phyloP scores from a whole-genome alignment of 306 rosid species.

The Calophaca sinica region DNA sequence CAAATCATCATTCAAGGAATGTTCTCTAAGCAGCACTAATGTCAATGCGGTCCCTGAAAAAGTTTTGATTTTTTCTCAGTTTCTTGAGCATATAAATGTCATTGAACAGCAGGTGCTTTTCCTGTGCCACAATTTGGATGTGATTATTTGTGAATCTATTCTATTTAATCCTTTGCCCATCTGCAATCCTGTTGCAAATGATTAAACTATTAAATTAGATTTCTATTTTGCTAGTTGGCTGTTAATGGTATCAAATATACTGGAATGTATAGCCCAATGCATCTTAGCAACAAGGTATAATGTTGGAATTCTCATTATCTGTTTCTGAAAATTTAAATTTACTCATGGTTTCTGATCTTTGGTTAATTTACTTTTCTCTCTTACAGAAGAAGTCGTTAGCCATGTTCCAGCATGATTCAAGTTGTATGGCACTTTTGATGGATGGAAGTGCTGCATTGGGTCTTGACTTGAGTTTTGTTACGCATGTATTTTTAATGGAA shows the following conservation, averaged over 20 bases:
- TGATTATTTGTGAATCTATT: constrained; percentile 35
- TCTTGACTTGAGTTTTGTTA: constrained; percentile 94
- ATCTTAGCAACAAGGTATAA: constrained; percentile 77
- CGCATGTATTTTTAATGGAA: constrained; percentile 92
- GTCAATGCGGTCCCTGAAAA: constrained; percentile 59
- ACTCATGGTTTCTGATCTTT: constrained; percentile 38
- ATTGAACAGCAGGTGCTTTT: constrained; percentile 90
- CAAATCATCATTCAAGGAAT: constrained; percentile 41
- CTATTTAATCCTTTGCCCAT: constrained; percentile 12
- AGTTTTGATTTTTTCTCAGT: constrained; percentile 93
- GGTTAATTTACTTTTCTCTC: constrained; percentile 45
- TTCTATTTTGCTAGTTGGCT: constrained; percentile 67
- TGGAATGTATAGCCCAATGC: constrained; percentile 98
- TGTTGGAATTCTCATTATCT: constrained; percentile 37
- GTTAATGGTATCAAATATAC: constrained; percentile 80
- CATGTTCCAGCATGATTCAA: constrained; percentile 79
- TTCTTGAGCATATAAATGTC: constrained; percentile 97
- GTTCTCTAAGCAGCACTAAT: constrained; percentile 41
- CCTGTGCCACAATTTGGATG: not conserved
- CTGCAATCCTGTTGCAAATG: constrained; percentile 25
- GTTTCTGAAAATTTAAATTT: constrained; percentile 33
- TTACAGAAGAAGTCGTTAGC: constrained; percentile 87
- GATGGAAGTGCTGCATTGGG: constrained; percentile 99
- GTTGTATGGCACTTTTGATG: constrained; percentile 92
- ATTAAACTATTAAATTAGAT: constrained; percentile 40